Conservation (phyloP, 192 early-diverging fungal genomes). For the Gonapodya sp. region DNA sequence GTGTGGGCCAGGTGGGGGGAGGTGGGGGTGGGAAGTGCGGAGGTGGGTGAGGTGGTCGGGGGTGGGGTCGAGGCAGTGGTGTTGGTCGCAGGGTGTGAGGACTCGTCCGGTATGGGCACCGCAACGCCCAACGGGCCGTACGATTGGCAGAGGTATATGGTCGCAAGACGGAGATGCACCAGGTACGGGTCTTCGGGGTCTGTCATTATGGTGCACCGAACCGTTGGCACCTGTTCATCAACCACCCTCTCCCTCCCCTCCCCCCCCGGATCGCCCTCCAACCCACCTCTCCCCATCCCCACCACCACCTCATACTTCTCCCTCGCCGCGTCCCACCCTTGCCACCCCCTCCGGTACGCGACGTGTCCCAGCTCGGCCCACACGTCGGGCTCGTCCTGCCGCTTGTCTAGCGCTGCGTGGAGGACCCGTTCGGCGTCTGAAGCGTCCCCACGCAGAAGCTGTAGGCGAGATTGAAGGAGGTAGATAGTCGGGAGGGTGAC, state of each 20-base stretch:
- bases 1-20: background rate
- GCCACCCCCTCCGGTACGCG: background rate
- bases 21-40: background rate
- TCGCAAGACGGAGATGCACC: background rate
- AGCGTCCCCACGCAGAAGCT: conserved; percentile 32
- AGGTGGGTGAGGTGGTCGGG: background rate
- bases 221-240: background rate
- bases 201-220: background rate
- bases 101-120: too few species aligned
- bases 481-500: conserved; percentile 25
- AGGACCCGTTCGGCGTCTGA: conserved; percentile 28
- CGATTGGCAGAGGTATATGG: background rate
- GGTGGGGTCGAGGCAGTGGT: background rate
- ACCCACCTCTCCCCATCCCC: too few species aligned
- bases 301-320: background rate
- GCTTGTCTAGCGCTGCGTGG: conserved; percentile 33
- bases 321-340: background rate
- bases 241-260: background rate
- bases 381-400: conserved; percentile 39
- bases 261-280: too few species aligned
- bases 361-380: conserved; percentile 36
- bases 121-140: too few species aligned
- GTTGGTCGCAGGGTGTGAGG: too few species aligned
- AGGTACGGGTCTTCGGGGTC: background rate
- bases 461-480: conserved; percentile 35